Conservation (phyloP, 768 basidiomycete species). For the Multifurca ochricompacta region DNA sequence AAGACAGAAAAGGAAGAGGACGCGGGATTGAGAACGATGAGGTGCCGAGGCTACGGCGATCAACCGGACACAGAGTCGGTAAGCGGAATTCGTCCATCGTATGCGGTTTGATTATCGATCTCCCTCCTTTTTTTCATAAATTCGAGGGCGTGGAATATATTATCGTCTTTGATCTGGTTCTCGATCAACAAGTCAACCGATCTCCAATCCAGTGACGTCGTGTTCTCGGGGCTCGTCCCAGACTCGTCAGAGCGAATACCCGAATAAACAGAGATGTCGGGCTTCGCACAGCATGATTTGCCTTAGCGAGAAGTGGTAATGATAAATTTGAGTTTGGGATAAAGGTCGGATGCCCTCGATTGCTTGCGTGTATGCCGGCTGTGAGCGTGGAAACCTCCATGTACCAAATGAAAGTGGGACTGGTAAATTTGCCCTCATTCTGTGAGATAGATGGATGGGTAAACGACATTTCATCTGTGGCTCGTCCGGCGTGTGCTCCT, state of each 20-base stretch:
- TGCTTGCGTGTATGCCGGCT: not conserved
- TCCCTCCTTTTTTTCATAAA: not conserved
- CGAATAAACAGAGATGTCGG: conserved; percentile 1
- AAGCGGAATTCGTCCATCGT: not conserved
- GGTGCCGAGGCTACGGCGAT: not conserved
- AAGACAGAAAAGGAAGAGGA: not conserved
- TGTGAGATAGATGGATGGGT: not conserved
- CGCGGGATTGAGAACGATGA: not conserved
- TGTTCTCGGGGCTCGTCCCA: not conserved
- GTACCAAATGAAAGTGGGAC: not conserved
- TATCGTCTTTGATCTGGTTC: not conserved
- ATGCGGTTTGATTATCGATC: not conserved
- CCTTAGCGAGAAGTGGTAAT: not conserved
- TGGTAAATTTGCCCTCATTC: not conserved
- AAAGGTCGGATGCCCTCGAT: not conserved
- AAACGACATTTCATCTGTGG: not conserved
- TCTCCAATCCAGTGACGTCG: not conserved
- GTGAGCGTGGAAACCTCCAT: not conserved
- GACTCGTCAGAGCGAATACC: not conserved
- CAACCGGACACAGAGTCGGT: not conserved
- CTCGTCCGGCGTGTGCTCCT: not conserved
- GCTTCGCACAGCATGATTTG: not conserved
- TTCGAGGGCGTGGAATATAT: not conserved
- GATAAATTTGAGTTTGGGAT: not conserved
- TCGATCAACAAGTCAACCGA: not conserved